Base-by-base conservation (phyloP, 495 filamentous ascomycete genomes). In the Aspergillus coremiiformis region DNA sequence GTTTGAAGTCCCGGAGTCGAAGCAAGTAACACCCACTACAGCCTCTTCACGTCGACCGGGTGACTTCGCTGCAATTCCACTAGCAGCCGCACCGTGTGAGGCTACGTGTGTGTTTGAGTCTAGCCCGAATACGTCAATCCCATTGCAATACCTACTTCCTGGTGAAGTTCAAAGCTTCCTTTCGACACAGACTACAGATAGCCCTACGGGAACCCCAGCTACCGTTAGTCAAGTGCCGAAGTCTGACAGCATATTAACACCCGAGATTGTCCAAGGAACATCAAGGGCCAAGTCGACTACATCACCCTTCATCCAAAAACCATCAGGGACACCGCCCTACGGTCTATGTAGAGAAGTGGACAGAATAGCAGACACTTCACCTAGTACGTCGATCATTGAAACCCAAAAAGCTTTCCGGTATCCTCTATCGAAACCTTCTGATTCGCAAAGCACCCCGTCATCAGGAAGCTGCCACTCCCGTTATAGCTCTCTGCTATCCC, bases 361-460 rank as follows among this genome's bases (percentile, higher is more conserved):
- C 26, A 64, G 66, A 33, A 59, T 69, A 41, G 53, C 64, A 9
- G 66, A 68, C 44, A 68, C 63, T 11, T 61, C 66, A 14, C 42
- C 52, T 37, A 33, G 21, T 26, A 21, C 20, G 12, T 37, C 27
- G 21, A 39, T 22, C 5, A 10, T 42, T 27, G 30, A 43, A 23
- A 58, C 21, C 23, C 56, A 55, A 41, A 26, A 9, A 12, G 33
- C 52, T 4, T 30, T 19, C 14, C 9, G 12, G 6, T 23, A 22
- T 17, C 14, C 54, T 11, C 10, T 20, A 10, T 12, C 11, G 30
- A 48, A 23, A 30, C 15, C 15, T 37, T 39, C 24, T 43, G 22
- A 33, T 26, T 54, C 52, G 21, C 56, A 59, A 24, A 5, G 19
- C 19, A 39, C 49, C 8, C n/a, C 45, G 5, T 1, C 7, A 9